Evolutionary conservation across 148 eudicot species (phyloP).

Genomic region (Rheum nobile): DNA sequence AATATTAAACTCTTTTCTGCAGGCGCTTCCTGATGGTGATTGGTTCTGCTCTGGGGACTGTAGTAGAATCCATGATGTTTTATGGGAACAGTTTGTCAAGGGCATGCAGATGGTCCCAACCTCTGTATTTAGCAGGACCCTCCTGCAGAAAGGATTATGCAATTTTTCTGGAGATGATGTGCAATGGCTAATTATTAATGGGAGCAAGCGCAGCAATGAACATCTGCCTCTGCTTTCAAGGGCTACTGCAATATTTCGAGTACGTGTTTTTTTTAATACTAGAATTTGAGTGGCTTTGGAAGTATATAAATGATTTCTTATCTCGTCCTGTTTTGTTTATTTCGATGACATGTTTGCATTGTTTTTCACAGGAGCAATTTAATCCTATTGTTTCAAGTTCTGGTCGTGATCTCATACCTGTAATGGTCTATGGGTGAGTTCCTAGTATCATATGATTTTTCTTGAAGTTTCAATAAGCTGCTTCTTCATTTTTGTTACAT

Average conservation of each 20-base stretch:
- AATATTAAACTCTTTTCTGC: constrained; percentile 11
- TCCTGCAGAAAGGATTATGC: constrained; percentile 29
- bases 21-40: constrained; percentile 76
- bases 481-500: not conserved
- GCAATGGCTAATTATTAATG: constrained; percentile 67
- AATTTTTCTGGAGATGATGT: constrained; percentile 35
- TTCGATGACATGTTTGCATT: not conserved
- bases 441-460: constrained; percentile 5
- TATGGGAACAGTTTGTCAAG: constrained; percentile 34
- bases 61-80: constrained; percentile 39
- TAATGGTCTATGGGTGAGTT: constrained; percentile 93
- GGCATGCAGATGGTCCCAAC: constrained; percentile 44
- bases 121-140: constrained; percentile 44
- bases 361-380: constrained; percentile 66
- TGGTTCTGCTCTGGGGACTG: constrained; percentile 90
- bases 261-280: constrained; percentile 21
- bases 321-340: not conserved
- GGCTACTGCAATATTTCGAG: constrained; percentile 82
- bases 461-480: not conserved
- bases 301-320: not conserved
- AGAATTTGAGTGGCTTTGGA: not conserved
- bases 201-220: constrained; percentile 65
- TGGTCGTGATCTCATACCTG: constrained; percentile 91
- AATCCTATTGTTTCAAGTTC: constrained; percentile 75
- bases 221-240: constrained; percentile 58